These are phyloP conservation scores for Myxozyma neglecta DNA, from an alignment of 805 yeast species.

Conservation along the genomic window DNA sequence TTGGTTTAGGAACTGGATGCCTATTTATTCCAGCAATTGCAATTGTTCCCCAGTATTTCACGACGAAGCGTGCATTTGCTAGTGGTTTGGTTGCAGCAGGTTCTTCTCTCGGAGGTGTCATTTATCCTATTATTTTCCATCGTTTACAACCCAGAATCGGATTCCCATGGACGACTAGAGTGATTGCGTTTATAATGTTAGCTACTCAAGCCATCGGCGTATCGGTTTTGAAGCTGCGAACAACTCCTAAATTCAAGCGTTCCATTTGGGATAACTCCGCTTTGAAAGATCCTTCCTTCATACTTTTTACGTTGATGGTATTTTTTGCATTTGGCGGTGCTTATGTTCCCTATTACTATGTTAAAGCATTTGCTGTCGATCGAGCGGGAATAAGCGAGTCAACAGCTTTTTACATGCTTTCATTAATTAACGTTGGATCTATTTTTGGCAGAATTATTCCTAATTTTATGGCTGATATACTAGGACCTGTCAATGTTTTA, in stretches of 20 bases:
- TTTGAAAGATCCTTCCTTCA: slow-evolving; percentile 36
- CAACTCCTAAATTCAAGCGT: slow-evolving; percentile 21
- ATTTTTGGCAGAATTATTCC: slow-evolving; percentile 53
- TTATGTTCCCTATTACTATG: slow-evolving; percentile 40
- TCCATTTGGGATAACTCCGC: slow-evolving; percentile 29
- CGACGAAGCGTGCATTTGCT: slow-evolving; percentile 44
- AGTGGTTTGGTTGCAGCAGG: slow-evolving; percentile 52
- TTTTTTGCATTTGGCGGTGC: slow-evolving; percentile 38
- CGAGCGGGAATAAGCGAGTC: slow-evolving; percentile 28
- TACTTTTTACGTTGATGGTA: slow-evolving; percentile 34
- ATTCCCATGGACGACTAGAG: slow-evolving; percentile 54
- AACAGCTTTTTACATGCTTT: slow-evolving; percentile 37
- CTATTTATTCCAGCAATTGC: slow-evolving; percentile 49
- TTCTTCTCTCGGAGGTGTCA: slow-evolving; percentile 53
- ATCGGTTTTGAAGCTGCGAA: slow-evolving; percentile 35
- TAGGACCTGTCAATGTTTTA: slow-evolving; percentile 50
- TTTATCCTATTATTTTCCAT: slow-evolving; percentile 51
- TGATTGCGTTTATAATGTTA: slow-evolving; percentile 48
- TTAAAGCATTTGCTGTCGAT: slow-evolving; percentile 36
- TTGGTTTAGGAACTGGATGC: slow-evolving; percentile 49
- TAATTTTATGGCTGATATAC: slow-evolving; percentile 49
- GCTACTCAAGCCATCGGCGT: slow-evolving; percentile 35
- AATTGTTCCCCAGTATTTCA: slow-evolving; percentile 49
- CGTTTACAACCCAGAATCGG: slow-evolving; percentile 48
- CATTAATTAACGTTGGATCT: slow-evolving; percentile 43